Conservation (phyloP, 331 rosid genomes). For the Dryas integrifolia region DNA sequence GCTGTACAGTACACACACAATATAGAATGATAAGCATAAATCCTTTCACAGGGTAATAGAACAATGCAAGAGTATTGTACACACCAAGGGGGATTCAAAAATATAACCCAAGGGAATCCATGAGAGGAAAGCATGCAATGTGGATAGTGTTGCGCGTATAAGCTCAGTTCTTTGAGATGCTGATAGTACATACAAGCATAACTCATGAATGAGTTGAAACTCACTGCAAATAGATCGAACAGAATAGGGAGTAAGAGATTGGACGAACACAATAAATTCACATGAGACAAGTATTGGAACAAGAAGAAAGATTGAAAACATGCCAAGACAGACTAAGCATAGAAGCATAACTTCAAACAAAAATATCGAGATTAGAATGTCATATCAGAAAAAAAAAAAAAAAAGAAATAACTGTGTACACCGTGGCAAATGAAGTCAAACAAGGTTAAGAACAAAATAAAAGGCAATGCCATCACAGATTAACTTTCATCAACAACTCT, state of each 20-base stretch:
- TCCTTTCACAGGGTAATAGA: conserved; percentile 14
- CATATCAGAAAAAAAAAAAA: too few species aligned
- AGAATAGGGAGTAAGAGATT: conserved; percentile 24
- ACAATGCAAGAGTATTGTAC: conserved; percentile 28
- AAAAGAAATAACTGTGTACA: too few species aligned
- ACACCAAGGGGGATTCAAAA: conserved; percentile 92
- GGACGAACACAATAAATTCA: neutral
- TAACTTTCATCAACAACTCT: neutral
- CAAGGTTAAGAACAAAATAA: too few species aligned
- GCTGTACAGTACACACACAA: conserved; percentile 46
- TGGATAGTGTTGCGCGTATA: conserved; percentile 85
- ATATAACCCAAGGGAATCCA: conserved; percentile 99
- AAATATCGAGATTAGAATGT: too few species aligned
- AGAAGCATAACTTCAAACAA: neutral
- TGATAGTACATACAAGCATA: conserved; percentile 90
- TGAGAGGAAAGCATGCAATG: conserved; percentile 93
- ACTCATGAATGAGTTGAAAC: conserved; percentile 97
- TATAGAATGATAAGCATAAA: conserved; percentile 11
- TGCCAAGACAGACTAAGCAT: neutral
- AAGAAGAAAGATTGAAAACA: neutral
- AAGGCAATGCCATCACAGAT: too few species aligned
- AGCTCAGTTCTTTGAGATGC: conserved; percentile 94
- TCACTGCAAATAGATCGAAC: conserved; percentile 64
- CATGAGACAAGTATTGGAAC: neutral
- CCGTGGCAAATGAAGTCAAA: neutral